Conservation (phyloP, 805 yeast genomes). For the Teunomyces tritomae region DNA sequence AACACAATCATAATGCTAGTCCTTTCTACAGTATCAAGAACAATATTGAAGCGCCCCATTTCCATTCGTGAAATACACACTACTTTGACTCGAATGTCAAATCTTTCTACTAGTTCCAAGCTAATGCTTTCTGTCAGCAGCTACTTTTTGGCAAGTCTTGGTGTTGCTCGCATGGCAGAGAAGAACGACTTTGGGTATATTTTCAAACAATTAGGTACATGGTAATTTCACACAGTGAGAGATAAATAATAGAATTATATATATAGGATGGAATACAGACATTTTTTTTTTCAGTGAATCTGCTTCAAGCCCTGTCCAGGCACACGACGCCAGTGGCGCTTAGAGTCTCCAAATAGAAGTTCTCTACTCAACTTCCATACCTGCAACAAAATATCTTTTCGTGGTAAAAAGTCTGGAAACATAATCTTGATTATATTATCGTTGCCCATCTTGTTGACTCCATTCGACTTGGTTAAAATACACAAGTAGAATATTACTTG, state of each 20-base stretch:
- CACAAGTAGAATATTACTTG: slow-evolving; percentile 64
- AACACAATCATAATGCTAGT: not conserved
- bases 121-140: slow-evolving; percentile 7
- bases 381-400: slow-evolving; percentile 36
- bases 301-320: slow-evolving; percentile 37
- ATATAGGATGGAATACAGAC: not conserved
- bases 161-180: slow-evolving; percentile 31
- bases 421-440: slow-evolving; percentile 31
- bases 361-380: slow-evolving; percentile 41
- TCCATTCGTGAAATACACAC: not conserved
- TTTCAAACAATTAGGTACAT: slow-evolving; percentile 31
- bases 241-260: not conserved
- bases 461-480: slow-evolving; percentile 44
- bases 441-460: slow-evolving; percentile 6
- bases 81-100: not conserved
- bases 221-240: slow-evolving; percentile 2
- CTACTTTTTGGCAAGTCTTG: slow-evolving; percentile 24
- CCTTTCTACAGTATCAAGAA: slow-evolving; percentile 3
- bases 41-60: slow-evolving; percentile 1
- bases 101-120: not conserved
- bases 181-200: slow-evolving; percentile 25
- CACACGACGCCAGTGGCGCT: slow-evolving; percentile 32
- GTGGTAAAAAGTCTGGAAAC: slow-evolving; percentile 42
- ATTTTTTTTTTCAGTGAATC: not conserved
- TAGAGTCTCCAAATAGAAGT: slow-evolving; percentile 31